A percentile compares a stretch with the other conserved stretches of the same genome.
Conservation (phyloP, 1,284 basidiomycete species). For the Mycocalia duriaeana region DNA sequence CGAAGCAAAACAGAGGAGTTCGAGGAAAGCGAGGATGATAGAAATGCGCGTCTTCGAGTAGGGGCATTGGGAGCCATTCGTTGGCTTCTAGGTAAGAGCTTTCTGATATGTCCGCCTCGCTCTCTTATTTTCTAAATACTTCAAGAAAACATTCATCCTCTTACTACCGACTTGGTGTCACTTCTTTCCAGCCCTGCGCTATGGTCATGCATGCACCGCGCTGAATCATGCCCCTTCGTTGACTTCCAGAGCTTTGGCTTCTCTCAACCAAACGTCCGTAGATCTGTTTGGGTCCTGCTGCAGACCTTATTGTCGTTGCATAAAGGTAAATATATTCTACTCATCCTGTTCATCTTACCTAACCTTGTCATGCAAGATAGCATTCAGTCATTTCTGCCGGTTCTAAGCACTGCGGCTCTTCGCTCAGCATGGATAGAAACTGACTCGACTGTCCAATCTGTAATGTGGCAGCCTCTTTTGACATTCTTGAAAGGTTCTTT, state of each 20-base stretch:
- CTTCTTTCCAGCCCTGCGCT: constrained; percentile 49
- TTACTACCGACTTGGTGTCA: constrained; percentile 24
- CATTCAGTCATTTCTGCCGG: constrained; percentile 34
- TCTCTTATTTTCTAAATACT: constrained; percentile 3
- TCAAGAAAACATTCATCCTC: constrained; percentile 16
- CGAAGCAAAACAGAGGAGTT: constrained; percentile 47
- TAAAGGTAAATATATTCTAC: constrained; percentile 43
- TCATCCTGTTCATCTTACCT: no score
- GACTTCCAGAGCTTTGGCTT: constrained; percentile 46
- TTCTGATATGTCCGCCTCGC: constrained; percentile 44
- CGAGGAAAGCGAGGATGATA: constrained; percentile 64
- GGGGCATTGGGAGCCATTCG: constrained; percentile 67
- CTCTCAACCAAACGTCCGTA: constrained; percentile 64
- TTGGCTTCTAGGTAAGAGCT: constrained; percentile 58
- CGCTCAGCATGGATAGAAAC: constrained; percentile 76
- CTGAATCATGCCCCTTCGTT: constrained; percentile 39
- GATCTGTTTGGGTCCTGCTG: constrained; percentile 54
- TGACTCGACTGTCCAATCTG: constrained; percentile 60
- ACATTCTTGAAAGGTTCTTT: constrained; percentile 63
- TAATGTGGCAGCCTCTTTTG: constrained; percentile 69
- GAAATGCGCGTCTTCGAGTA: constrained; percentile 66
- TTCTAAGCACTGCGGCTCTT: constrained; percentile 57
- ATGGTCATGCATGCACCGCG: constrained; percentile 56
- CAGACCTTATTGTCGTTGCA: constrained; percentile 35
- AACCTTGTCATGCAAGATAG: constrained; percentile 27